These are phyloP conservation scores for Yarrowia sp. DNA, from an alignment of 805 yeast genomes.

Conservation along the genomic window DNA sequence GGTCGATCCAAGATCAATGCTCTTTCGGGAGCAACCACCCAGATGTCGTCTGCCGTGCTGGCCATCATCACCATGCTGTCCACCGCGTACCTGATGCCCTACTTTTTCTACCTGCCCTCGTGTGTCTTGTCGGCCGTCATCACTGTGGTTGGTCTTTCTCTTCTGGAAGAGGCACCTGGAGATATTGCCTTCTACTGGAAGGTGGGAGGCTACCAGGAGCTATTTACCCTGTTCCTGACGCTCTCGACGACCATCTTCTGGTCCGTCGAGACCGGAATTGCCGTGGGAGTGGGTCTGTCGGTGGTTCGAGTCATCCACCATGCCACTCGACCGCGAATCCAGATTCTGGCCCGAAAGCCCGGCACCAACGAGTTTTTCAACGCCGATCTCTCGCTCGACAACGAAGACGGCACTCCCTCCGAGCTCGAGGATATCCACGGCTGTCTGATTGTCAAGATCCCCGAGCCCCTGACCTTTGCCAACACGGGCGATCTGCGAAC, in stretches of 20 bases:
- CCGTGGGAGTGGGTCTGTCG: slow-evolving; percentile 80
- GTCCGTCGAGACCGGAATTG: slow-evolving; percentile 87
- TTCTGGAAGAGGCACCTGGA: slow-evolving; percentile 79
- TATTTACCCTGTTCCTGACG: slow-evolving; percentile 64
- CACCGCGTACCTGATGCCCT: slow-evolving; percentile 55
- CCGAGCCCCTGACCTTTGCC: slow-evolving; percentile 87
- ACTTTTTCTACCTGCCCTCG: slow-evolving; percentile 69
- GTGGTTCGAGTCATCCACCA: slow-evolving; percentile 74
- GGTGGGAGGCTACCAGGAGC: slow-evolving; percentile 73
- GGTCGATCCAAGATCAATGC: slow-evolving; percentile 90
- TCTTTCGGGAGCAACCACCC: slow-evolving; percentile 81
- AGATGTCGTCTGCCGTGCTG: slow-evolving; percentile 78
- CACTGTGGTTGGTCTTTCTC: slow-evolving; percentile 68
- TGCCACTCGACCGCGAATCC: slow-evolving; percentile 78
- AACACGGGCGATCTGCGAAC: slow-evolving; percentile 73
- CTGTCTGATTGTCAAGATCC: slow-evolving; percentile 71
- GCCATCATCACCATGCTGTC: slow-evolving; percentile 70
- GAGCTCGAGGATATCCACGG: slow-evolving; percentile 55
- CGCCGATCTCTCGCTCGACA: slow-evolving; percentile 52
- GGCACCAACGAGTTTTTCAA: slow-evolving; percentile 62
- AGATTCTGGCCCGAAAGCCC: slow-evolving; percentile 68
- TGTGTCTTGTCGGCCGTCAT: slow-evolving; percentile 80
- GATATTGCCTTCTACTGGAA: slow-evolving; percentile 71
- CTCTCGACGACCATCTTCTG: slow-evolving; percentile 59
- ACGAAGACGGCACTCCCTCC: slow-evolving; percentile 36